A percentile compares a stretch with the other conserved stretches of the same genome.
Evolutionary conservation across 768 basidiomycete species (phyloP).

Genomic region (Kwoniella sp.): DNA sequence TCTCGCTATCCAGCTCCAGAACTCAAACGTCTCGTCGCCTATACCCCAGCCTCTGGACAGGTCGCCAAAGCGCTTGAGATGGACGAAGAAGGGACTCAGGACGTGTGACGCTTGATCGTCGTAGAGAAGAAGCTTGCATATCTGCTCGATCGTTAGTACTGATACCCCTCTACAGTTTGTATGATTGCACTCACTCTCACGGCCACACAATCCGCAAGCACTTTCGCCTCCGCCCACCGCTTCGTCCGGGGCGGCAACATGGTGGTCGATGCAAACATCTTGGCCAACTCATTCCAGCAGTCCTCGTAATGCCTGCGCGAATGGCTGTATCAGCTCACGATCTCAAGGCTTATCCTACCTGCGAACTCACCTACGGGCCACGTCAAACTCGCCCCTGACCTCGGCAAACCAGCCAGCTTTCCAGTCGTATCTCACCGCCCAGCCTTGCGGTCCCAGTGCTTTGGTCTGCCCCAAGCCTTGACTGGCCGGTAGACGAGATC

Average conservation of each 20-base stretch:
- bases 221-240: conserved; percentile 97
- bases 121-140: conserved; percentile 86
- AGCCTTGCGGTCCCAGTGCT: conserved; percentile 75
- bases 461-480: conserved; percentile 53
- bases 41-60: conserved; percentile 88
- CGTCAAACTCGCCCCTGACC: conserved; percentile 85
- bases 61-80: conserved; percentile 78
- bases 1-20: conserved; percentile 92
- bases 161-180: not conserved
- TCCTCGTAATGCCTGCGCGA: conserved; percentile 83
- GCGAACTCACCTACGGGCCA: conserved; percentile 73
- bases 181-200: conserved; percentile 62
- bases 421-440: conserved; percentile 95
- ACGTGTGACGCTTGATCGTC: conserved; percentile 78
- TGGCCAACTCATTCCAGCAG: conserved; percentile 73
- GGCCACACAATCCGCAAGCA: conserved; percentile 86
- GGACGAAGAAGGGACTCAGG: conserved; percentile 74
- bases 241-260: conserved; percentile 89
- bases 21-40: conserved; percentile 93
- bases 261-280: conserved; percentile 83
- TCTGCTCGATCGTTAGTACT: conserved; percentile 53
- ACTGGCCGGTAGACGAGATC: conserved; percentile 59
- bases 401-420: conserved; percentile 97
- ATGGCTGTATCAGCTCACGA: not conserved
- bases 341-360: too few species aligned